Evolutionary conservation across 2,329 filamentous ascomycete genomes (phyloP), one percentile per base, ranked within the genome.

Genomic region (Paecilomyces sp.): DNA sequence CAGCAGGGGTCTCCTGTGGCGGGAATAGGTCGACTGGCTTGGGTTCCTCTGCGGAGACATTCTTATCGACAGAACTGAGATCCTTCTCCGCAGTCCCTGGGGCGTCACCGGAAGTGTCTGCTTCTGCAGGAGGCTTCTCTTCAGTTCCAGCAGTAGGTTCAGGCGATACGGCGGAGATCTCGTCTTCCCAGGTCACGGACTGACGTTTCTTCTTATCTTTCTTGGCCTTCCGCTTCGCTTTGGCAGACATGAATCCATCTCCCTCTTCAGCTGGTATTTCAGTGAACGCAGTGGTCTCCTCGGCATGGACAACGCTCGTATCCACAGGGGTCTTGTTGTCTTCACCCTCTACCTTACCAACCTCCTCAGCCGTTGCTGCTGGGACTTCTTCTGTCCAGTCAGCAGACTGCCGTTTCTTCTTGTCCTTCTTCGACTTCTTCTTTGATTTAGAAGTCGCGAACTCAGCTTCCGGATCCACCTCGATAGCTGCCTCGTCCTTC

Each of bases 211-310:
- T 47, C 62, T 74, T 75, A 31, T 78, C 76, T 60, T 81, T 81
- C 64, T 81, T 81, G 11, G 71, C 77, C 63, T 80, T 82, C 65
- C 79, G 76, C 62, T 76, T 79, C 59, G 68, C 67, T 56, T 77
- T 71, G 41, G 71, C 63, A 7, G 73, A 68, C 63, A 71, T 71
- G 62, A 66, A 69, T 22, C 18, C 41, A 7, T 47, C 41, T 22
- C 41, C 41, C 8, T 47, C 41, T 47, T 47, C 41, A n/a, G 8
- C 41, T 22, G 41, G 41, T 9, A n/a, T n/a, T n/a, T 47, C 15
- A 47, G 41, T 47, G 8, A n/a, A 22, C 18, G n/a, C 15, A 3
- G n/a, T 9, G 18, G 41, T n/a, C 41, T 18, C 15, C 41, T 47
- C 41, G 8, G 15, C 8, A 15, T 47, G 41, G 9, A n/a, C 8